Conservation (phyloP, 495 filamentous ascomycete genomes). For the Gamarada debralockiae region DNA sequence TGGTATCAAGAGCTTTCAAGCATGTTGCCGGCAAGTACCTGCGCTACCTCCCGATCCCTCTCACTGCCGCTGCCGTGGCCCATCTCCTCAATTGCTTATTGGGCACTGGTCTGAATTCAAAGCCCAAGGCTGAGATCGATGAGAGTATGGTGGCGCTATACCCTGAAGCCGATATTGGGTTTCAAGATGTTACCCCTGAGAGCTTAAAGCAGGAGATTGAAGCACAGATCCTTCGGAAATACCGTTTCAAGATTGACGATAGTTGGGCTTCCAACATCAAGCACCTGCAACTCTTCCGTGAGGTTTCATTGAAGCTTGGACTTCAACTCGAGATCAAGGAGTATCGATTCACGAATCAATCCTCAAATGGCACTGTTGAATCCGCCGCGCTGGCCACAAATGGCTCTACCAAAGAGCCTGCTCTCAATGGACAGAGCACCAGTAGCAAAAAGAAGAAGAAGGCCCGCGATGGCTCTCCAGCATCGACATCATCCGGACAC, state of each 20-base stretch:
- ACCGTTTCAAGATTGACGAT: slow-evolving; percentile 65
- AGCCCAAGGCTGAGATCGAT: slow-evolving; percentile 74
- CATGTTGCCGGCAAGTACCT: slow-evolving; percentile 79
- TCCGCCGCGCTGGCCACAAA: slow-evolving; percentile 28
- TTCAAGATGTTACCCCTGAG: slow-evolving; percentile 71
- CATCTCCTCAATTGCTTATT: slow-evolving; percentile 95
- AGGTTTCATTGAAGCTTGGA: slow-evolving; percentile 85
- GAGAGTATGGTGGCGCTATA: slow-evolving; percentile 69
- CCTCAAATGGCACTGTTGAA: slow-evolving; percentile 30
- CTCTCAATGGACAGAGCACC: slow-evolving; percentile 37
- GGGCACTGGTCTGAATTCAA: slow-evolving; percentile 69
- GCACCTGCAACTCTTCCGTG: slow-evolving; percentile 82
- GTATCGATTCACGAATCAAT: slow-evolving; percentile 61
- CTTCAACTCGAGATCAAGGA: slow-evolving; percentile 82
- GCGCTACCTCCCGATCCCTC: slow-evolving; percentile 71
- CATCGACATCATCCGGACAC: slow-evolving; percentile 32
- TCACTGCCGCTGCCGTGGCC: slow-evolving; percentile 70
- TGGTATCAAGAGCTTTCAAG: slow-evolving; percentile 92
- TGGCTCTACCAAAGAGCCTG: slow-evolving; percentile 22
- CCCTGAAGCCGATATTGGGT: slow-evolving; percentile 76
- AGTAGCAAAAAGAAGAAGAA: slow-evolving; percentile 73
- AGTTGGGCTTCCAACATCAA: slow-evolving; percentile 63
- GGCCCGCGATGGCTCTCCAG: slow-evolving; percentile 46
- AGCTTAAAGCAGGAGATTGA: slow-evolving; percentile 66
- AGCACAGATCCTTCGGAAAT: slow-evolving; percentile 67